Base-by-base conservation (phyloP, 176 grass and related monocot species). In the Paspalum vaginatum region DNA sequence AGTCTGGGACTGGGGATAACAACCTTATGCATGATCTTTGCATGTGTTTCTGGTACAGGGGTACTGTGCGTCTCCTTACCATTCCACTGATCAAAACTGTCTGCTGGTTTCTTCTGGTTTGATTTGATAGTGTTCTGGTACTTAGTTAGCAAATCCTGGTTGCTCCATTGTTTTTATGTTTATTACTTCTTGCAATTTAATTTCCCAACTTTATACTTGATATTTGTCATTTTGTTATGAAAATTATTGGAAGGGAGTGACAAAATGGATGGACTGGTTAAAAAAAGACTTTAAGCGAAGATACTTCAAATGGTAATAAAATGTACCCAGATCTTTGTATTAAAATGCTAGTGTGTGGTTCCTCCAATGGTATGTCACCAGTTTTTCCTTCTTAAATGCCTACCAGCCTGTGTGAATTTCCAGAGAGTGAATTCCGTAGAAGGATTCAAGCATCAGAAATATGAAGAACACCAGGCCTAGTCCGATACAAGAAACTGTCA, bases 81-180 rank as follows among this genome's bases (percentile, higher is more conserved):
- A 21, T 12, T 10, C 17, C 39, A 66, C 18, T n/a, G 16, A 43
- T 66, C 64, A 21, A 66, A 66, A 67, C 10, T 68, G 41, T 12
- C 65, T 46, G 6, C 20, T 12, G 11, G 41, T 68, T 46, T 46
- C 5, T 24, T 46, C 41, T 68, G 24, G 41, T 69, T 69, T 69
- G 20, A 22, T 4, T 32, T 32, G 24, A 27, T 14, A 14, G 11
- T 61, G 11, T 47, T 25, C 12, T 46, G 0, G 12, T 68, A 68
- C 41, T 67, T 21, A 67, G 20, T 68, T 68, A 68, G 41, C 20
- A 68, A 11, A 24, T 42, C 42, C 46, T 69, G 66, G 40, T 69
- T 69, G 44, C 43, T 69, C n/a, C 43, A 25, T 69, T 46, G 3
- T 24, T 68, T 10, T 2, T 24, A 63, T 14, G n/a, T 11, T 47